Conservation (phyloP, 768 basidiomycete species). For the Lactifluus pinguis region DNA sequence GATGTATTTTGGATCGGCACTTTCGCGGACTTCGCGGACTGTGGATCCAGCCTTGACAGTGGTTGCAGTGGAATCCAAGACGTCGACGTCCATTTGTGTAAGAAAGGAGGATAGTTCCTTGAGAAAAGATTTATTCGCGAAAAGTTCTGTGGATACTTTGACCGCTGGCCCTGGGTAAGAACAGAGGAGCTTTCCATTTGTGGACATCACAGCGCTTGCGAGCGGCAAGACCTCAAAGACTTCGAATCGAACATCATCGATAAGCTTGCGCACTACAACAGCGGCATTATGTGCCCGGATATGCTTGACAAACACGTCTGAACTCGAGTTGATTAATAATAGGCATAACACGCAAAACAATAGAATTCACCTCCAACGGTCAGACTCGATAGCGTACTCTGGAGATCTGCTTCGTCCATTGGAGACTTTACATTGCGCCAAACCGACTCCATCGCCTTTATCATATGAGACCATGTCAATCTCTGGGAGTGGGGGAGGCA, state of each 20-base stretch:
- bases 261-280: neutral
- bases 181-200: slow-evolving; percentile 36
- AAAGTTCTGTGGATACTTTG: slow-evolving; percentile 25
- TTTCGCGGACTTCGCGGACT: slow-evolving; percentile 30
- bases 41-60: slow-evolving; percentile 26
- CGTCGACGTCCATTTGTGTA: slow-evolving; percentile 27
- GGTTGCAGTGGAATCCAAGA: slow-evolving; percentile 28
- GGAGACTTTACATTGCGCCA: neutral
- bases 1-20: slow-evolving; percentile 38
- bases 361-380: neutral
- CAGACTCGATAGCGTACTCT: neutral
- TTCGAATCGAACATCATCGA: slow-evolving; percentile 20
- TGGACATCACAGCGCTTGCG: slow-evolving; percentile 28
- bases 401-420: neutral
- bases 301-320: slow-evolving; percentile 5
- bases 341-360: neutral
- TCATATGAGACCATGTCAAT: neutral
- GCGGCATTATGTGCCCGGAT: slow-evolving; percentile 7
- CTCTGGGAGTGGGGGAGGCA: neutral
- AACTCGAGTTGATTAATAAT: neutral
- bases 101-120: slow-evolving; percentile 33
- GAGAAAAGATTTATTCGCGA: slow-evolving; percentile 26
- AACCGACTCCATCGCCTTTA: neutral
- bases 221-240: slow-evolving; percentile 37
- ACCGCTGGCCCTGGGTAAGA: slow-evolving; percentile 40